Percentiles rank a stretch among this genome's conserved stretches.
Evolutionary conservation across 495 filamentous ascomycete species (phyloP).

Genomic region (Letharia columbiana): DNA sequence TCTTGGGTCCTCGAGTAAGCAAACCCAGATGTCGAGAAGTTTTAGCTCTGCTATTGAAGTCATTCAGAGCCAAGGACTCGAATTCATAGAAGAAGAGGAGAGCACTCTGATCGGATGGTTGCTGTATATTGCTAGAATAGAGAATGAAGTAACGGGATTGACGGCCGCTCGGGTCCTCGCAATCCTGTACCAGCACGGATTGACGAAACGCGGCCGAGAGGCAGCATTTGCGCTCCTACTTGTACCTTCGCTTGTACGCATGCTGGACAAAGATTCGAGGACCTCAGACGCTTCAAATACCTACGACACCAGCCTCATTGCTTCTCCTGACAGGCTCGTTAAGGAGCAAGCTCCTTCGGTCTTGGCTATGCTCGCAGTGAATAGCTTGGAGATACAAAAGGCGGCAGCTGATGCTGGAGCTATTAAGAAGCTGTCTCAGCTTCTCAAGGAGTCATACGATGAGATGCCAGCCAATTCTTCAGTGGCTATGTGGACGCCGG

Average conservation of each 20-base stretch:
- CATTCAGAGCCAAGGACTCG: slow-evolving; percentile 25
- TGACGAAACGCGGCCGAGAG: slow-evolving; percentile 55
- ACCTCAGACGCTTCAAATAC: slow-evolving; percentile 36
- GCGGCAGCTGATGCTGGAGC: slow-evolving; percentile 71
- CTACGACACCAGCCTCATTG: slow-evolving; percentile 35
- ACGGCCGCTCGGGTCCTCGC: slow-evolving; percentile 74
- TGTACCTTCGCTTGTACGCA: slow-evolving; percentile 60
- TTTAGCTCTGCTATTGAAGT: slow-evolving; percentile 31
- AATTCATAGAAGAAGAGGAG: slow-evolving; percentile 54
- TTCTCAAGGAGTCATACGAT: slow-evolving; percentile 65
- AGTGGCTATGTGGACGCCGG: slow-evolving; percentile 21
- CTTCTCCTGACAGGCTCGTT: slow-evolving; percentile 36
- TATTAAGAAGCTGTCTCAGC: slow-evolving; percentile 60
- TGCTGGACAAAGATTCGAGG: slow-evolving; percentile 54
- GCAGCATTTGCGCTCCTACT: slow-evolving; percentile 55
- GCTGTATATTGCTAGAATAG: slow-evolving; percentile 56
- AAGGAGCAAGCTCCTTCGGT: slow-evolving; percentile 66
- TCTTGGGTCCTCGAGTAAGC: slow-evolving; percentile 35
- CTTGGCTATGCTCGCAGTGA: slow-evolving; percentile 68
- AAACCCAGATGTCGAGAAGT: slow-evolving; percentile 20
- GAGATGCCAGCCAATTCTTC: slow-evolving; percentile 28
- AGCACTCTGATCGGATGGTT: slow-evolving; percentile 79
- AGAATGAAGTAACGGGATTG: slow-evolving; percentile 55
- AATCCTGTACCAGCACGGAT: slow-evolving; percentile 60
- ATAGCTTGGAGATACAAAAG: slow-evolving; percentile 67